A percentile compares a stretch with the other conserved stretches of the same genome.
phyloP scores from a whole-genome alignment of 306 rosid genomes.

The Arachis hypogaea region DNA sequence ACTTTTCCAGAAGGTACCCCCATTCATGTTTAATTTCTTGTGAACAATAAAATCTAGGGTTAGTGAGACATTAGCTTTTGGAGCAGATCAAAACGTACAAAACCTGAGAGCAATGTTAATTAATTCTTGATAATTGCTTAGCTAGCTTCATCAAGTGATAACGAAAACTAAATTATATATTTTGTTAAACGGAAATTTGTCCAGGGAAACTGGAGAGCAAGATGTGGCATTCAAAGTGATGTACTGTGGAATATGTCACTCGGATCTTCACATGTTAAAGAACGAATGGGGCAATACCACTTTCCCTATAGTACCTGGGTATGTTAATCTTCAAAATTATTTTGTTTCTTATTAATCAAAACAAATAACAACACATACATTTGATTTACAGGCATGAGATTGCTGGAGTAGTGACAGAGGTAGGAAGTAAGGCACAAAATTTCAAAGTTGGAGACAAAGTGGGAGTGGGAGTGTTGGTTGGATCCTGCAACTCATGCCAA shows the following conservation, averaged over 20 bases:
- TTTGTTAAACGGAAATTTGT: not conserved
- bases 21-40: not conserved
- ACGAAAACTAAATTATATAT: too few species aligned
- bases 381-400: constrained; percentile 51
- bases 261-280: constrained; percentile 56
- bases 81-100: too few species aligned
- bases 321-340: not conserved
- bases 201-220: constrained; percentile 46
- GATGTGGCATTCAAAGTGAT: constrained; percentile 55
- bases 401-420: constrained; percentile 61
- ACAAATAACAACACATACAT: too few species aligned
- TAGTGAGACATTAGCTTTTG: too few species aligned
- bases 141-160: too few species aligned
- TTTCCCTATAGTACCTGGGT: constrained; percentile 65
- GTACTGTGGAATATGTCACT: constrained; percentile 65
- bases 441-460: constrained; percentile 66
- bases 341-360: too few species aligned
- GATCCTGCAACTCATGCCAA: constrained; percentile 55
- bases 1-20: constrained; percentile 53
- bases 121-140: too few species aligned
- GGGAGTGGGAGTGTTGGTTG: constrained; percentile 65
- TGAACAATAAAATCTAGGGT: not conserved
- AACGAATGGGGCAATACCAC: constrained; percentile 51
- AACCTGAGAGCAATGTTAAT: too few species aligned
- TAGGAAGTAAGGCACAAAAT: constrained; percentile 59